Base-by-base conservation (phyloP, 345 rosid species). In the Aegle marmelos region DNA sequence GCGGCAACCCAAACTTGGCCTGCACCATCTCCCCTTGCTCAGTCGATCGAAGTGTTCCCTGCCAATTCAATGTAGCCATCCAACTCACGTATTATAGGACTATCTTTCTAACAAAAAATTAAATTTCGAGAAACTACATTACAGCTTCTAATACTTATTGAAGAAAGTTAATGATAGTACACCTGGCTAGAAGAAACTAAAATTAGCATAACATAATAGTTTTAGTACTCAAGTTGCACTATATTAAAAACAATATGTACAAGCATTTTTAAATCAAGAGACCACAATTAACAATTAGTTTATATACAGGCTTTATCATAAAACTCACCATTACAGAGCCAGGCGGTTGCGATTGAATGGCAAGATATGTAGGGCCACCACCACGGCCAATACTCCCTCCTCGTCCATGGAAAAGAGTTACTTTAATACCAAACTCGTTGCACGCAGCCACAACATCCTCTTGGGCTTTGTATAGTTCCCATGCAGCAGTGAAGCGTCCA, bases 21-120 rank as follows among this genome's bases (percentile, higher is more conserved):
- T 95, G 98, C 77, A 95, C 98, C 99, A 95, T 95, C 88, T 95
- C 99, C 76, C 98, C 99, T 90, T 95, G 99, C 85, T 95, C 99
- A 14, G 99, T 95, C 6, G 99, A 95, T 68, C 99, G 86, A 36
- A 95, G 89, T 50, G 99, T 91, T 13, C 99, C 98, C 98, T 93
- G 87, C 66, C 83, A 81, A 77, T 73, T 65, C 58, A 39, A 56
- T 66, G 13, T 9, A 27, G 28, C 61, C 61, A 22, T 59, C 53
- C 28, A 78, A 57, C 14, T 36, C 71, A 19, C 27, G 68, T 61
- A 58, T 63, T 73, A 73, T 34, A 41, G 24, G 69, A 64, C 54
- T 63, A 79, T 13, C 63, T 39, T 63, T 73, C 37, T 60, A 9
- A 61, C 67, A 22, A 7, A 30, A 73, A 24, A 10, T 41, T 27